Base-by-base conservation (phyloP, 2,329 filamentous ascomycete genomes). In the Didymella exigua region DNA sequence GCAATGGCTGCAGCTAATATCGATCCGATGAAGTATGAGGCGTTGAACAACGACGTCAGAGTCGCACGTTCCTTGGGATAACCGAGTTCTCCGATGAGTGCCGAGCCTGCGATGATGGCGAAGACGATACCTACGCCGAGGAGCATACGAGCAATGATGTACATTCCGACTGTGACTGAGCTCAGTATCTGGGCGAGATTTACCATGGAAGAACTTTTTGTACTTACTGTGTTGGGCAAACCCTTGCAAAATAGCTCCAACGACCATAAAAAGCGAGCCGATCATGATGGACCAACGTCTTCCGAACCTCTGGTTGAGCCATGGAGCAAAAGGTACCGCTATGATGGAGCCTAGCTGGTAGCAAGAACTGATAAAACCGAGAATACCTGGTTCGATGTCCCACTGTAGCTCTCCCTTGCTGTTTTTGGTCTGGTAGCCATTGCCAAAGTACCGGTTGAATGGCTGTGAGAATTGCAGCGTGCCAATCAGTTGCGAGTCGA, bases 51-150 rank as follows among this genome's bases (percentile, higher is more conserved):
- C 6, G 83, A 85, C 1, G 83, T 86, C 48, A 86, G 62, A n/a
- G 82, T 76, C 0, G 84, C 77, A 57, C 85, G 82, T 69, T 86
- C 84, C 66, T 84, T 86, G 2, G 84, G 84, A 63, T 86, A 81
- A 1, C 79, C 83, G 23, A 87, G 74, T 65, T 87, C 85, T 70
- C 83, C 84, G 24, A 87, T 83, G 44, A 86, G 72, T 29, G 81
- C 78, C 1, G 84, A 82, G 4, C 82, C 84, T 2, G 82, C 81
- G 29, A 86, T 81, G 56, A 86, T 86, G 55, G 80, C 82, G 60
- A 83, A 84, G 0, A 82, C 81, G 42, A 87, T 84, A n/a, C 85
- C 85, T 21, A 83, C 81, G 14, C 85, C 85, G n/a, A 87, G 79
- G 23, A 87, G 74, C 54, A 85, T 78, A 50, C 85, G 82, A 11